phyloP scores from a whole-genome alignment of 768 basidiomycete genomes.

The Lactarius pseudohatsudake region DNA sequence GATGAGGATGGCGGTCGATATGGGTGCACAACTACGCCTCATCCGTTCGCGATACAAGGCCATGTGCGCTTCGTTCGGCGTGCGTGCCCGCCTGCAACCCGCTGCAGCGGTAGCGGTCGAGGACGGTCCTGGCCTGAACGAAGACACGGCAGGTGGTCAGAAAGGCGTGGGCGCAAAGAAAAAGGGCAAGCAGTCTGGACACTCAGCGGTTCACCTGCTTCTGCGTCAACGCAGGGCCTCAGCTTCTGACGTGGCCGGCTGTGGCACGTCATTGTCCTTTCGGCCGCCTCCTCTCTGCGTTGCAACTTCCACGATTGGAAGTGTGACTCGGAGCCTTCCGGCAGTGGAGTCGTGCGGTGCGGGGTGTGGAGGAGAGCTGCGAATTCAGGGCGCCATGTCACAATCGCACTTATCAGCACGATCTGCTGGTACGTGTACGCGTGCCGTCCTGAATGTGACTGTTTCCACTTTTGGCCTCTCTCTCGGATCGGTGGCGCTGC shows the following conservation, averaged over 20 bases:
- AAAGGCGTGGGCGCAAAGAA: constrained; percentile 12
- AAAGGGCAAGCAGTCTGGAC: constrained; percentile 22
- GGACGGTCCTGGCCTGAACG: constrained; percentile 3
- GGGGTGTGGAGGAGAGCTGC: constrained; percentile 1
- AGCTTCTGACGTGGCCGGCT: constrained; percentile 28
- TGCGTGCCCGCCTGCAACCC: constrained; percentile 48
- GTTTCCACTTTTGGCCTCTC: constrained; percentile 10
- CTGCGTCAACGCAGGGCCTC: constrained; percentile 21
- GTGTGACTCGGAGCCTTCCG: constrained; percentile 14
- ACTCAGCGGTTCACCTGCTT: constrained; percentile 14
- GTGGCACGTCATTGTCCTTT: constrained; percentile 20
- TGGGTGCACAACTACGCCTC: constrained; percentile 73
- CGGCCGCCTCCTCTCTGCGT: constrained; percentile 1
- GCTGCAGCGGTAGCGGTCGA: constrained; percentile 15
- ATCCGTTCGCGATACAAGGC: constrained; percentile 87
- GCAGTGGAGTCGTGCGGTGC: constrained; percentile 8
- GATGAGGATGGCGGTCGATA: constrained; percentile 56
- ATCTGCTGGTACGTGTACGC: constrained; percentile 25
- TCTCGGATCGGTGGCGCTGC: constrained; percentile 21
- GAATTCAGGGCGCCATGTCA: constrained; percentile 17
- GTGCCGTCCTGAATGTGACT: constrained; percentile 15
- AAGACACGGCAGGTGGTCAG: not conserved
- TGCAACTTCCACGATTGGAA: constrained; percentile 20
- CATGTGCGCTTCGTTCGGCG: constrained; percentile 79
- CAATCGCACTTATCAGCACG: constrained; percentile 24